Base-by-base conservation (phyloP, 306 rosid genomes). In the Begonia masoniana region DNA sequence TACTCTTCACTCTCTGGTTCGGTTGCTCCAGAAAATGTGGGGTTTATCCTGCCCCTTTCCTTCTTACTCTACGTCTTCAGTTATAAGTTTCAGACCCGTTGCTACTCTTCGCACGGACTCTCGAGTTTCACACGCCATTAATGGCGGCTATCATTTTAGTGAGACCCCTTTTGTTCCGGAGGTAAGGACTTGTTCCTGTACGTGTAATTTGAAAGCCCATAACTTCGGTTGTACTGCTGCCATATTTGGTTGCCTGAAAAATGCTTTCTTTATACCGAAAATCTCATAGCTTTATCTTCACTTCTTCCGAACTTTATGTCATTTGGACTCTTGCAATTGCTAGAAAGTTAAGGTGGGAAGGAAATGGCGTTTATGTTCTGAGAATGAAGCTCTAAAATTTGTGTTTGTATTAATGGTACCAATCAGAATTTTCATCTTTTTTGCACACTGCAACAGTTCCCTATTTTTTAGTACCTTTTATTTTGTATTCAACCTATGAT, bases 121-220 rank as follows among this genome's bases (percentile, higher is more conserved):
- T 67, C 71, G 53, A 5, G 59, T 66, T 15, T 64, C 78, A n/a
- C 24, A 64, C 41, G 63, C 77, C 15, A 13, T 68, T 58, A 43
- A 52, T 56, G 54, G 21, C 16, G 59, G 49, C 35, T 13, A 15
- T 71, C 71, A 45, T 51, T 46, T 24, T 51, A 43, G 47, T 2
- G 75, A 49, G 72, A 68, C 43, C 46, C 93, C 95, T 41, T 84
- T 88, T 64, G 81, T 74, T 35, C 88, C 95, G 1, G 84, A 84
- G 82, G 93, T 82, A 48, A 50, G 23, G 15, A 15, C 11, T 59
- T 4, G 35, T 65, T 54, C 6, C 11, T 15, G 13, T 57, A 43
- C 36, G 19, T n/a, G 45, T 43, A 45, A 10, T 16, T 43, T 13
- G 14, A 3, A 41, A 53, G 57, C 59, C 58, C 21, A 21, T 13